These are phyloP conservation scores for Sodiomyces alkalinus DNA, from an alignment of 2,329 filamentous ascomycete genomes.

Conservation along the genomic window DNA sequence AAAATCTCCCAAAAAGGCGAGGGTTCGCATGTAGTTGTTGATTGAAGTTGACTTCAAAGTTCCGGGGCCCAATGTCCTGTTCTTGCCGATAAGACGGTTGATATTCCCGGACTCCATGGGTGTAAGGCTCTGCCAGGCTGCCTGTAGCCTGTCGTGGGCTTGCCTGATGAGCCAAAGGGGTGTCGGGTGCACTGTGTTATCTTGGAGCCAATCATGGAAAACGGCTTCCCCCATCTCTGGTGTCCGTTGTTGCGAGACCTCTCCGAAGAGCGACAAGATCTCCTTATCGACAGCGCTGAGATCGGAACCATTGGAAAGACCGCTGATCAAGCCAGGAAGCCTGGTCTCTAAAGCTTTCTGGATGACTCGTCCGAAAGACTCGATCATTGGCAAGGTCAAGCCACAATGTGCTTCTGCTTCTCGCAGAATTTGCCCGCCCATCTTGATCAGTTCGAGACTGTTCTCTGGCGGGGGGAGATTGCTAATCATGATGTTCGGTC, in stretches of 20 bases:
- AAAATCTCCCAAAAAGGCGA: conserved; percentile 46
- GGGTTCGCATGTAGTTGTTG: conserved; percentile 42
- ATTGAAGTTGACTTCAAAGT: too few relatives aligned
- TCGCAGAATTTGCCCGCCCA: conserved; percentile 3
- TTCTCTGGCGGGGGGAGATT: not conserved
- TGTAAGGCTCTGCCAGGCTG: not conserved
- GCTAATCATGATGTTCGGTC: conserved; percentile 5
- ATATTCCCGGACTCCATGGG: not conserved
- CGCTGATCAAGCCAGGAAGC: conserved; percentile 16
- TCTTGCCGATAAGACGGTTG: too few relatives aligned
- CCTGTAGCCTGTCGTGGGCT: not conserved
- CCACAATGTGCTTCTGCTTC: conserved; percentile 2
- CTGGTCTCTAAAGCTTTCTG: conserved; percentile 8
- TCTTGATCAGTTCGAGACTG: not conserved
- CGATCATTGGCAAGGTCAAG: conserved; percentile 9
- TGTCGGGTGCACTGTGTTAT: too few relatives aligned
- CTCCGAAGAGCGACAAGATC: conserved; percentile 4
- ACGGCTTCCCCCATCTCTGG: too few relatives aligned
- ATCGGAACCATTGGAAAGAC: conserved; percentile 5
- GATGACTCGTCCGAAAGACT: conserved; percentile 2
- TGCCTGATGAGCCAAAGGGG: not conserved
- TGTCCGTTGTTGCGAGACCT: not conserved
- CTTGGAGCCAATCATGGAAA: too few relatives aligned
- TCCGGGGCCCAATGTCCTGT: too few relatives aligned
- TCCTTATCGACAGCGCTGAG: not conserved